Conservation (phyloP, 352 stramenopile genomes). For the Pythium plurisporium region DNA sequence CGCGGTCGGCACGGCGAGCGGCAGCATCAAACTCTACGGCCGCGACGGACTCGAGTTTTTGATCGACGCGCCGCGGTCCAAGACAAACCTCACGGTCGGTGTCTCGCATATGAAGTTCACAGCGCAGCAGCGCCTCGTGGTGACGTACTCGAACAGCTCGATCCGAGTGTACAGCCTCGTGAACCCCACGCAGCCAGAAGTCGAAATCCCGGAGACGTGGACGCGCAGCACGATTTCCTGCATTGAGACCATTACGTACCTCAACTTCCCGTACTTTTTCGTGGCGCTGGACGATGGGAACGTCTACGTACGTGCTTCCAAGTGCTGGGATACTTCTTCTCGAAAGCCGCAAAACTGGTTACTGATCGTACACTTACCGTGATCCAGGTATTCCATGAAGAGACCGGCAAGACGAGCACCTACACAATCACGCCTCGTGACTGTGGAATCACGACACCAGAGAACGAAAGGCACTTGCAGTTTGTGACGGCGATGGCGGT, state of each 20-base stretch:
- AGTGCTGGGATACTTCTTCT: too few species aligned
- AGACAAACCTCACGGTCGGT: constrained; percentile 33
- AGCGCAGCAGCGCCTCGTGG: constrained; percentile 55
- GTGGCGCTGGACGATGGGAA: constrained; percentile 66
- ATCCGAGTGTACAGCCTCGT: constrained; percentile 54
- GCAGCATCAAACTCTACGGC: constrained; percentile 66
- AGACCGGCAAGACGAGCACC: constrained; percentile 59
- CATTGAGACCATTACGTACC: constrained; percentile 59
- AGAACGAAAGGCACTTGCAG: constrained; percentile 22
- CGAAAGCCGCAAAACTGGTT: not conserved
- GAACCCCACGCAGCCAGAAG: constrained; percentile 12
- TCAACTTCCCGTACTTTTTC: constrained; percentile 63
- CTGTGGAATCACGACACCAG: constrained; percentile 24
- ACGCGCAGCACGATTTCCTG: constrained; percentile 59
- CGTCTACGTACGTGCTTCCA: constrained; percentile 48
- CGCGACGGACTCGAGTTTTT: constrained; percentile 55
- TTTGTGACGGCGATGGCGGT: constrained; percentile 46
- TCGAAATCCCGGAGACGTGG: constrained; percentile 34
- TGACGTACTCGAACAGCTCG: constrained; percentile 62
- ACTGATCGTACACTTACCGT: constrained; percentile 1
- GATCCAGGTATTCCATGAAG: constrained; percentile 64
- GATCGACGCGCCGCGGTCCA: constrained; percentile 33
- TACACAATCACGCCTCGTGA: constrained; percentile 60
- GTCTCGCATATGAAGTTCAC: constrained; percentile 62
- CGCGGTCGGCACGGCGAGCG: constrained; percentile 58